phyloP scores from a whole-genome alignment of 2,329 filamentous ascomycete genomes.

The Septoria linicola region DNA sequence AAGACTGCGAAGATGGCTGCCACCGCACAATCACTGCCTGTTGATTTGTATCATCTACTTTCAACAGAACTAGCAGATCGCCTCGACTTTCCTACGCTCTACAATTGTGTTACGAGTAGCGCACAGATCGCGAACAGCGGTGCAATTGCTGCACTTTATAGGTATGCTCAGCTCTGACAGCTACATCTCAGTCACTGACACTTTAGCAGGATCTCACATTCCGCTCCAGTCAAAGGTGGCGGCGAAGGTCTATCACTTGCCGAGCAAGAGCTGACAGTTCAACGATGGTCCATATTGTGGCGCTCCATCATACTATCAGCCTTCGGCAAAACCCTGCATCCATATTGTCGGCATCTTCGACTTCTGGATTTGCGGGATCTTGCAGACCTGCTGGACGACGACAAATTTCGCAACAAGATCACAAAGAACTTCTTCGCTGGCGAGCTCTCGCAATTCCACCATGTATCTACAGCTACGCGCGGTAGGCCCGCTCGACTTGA shows the following conservation, averaged over 20 bases:
- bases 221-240: slow-evolving; percentile 47
- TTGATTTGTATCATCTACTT: slow-evolving; percentile 62
- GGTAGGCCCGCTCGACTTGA: slow-evolving; percentile 39
- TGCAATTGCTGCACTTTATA: slow-evolving; percentile 63
- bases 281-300: slow-evolving; percentile 66
- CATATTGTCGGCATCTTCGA: slow-evolving; percentile 68
- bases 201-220: slow-evolving; percentile 44
- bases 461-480: slow-evolving; percentile 32
- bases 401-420: slow-evolving; percentile 59
- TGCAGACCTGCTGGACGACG: slow-evolving; percentile 59
- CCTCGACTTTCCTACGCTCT: slow-evolving; percentile 61
- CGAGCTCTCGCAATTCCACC: slow-evolving; percentile 47
- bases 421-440: slow-evolving; percentile 57
- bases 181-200: not conserved
- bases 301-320: slow-evolving; percentile 66
- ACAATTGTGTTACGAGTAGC: slow-evolving; percentile 57
- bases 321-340: slow-evolving; percentile 61
- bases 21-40: slow-evolving; percentile 44
- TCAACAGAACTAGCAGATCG: slow-evolving; percentile 58
- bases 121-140: slow-evolving; percentile 56
- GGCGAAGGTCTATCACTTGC: slow-evolving; percentile 42
- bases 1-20: slow-evolving; percentile 13
- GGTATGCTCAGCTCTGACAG: slow-evolving; percentile 44
- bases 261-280: slow-evolving; percentile 49
- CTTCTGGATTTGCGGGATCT: slow-evolving; percentile 64